A percentile compares a stretch with the other conserved stretches of the same genome.
phyloP scores from a whole-genome alignment of 2,329 filamentous ascomycete genomes.

The Trichoderma arundinaceum region DNA sequence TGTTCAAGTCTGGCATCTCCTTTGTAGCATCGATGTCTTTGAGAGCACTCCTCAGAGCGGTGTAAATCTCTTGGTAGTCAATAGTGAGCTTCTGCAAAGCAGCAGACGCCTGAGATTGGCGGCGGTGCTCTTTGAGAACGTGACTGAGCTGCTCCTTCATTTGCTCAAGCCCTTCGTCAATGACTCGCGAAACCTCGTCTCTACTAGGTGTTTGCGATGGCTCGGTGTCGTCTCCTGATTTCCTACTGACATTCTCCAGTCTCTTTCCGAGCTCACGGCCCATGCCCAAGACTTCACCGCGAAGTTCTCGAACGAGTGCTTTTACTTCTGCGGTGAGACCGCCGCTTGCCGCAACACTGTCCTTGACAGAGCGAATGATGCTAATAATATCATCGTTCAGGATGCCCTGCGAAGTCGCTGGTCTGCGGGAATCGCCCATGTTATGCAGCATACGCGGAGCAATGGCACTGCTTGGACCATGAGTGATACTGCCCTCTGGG shows the following conservation, averaged over 20 bases:
- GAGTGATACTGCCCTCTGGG: conserved; percentile 47
- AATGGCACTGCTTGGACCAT: conserved; percentile 42
- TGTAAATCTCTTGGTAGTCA: conserved; percentile 85
- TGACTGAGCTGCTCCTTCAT: conserved; percentile 84
- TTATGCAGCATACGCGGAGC: conserved; percentile 50
- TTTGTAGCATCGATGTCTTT: conserved; percentile 62
- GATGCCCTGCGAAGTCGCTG: conserved; percentile 54
- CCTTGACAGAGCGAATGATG: conserved; percentile 85
- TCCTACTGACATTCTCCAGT: conserved; percentile 70
- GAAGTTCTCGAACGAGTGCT: conserved; percentile 83
- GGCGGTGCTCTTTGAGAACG: conserved; percentile 75
- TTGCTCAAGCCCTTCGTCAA: conserved; percentile 80
- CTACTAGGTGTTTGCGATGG: conserved; percentile 53
- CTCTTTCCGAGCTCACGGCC: conserved; percentile 86
- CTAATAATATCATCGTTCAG: conserved; percentile 80
- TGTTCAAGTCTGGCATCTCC: conserved; percentile 59
- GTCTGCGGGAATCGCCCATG: conserved; percentile 50
- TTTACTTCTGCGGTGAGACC: conserved; percentile 93
- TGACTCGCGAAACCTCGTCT: conserved; percentile 75
- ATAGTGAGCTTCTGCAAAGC: conserved; percentile 65
- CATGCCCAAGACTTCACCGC: conserved; percentile 93
- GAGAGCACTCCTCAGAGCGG: conserved; percentile 77
- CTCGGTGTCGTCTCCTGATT: conserved; percentile 54
- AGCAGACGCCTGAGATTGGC: conserved; percentile 68
- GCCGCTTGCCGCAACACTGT: conserved; percentile 85